These are phyloP conservation scores for Pythium periplocum DNA, from an alignment of 352 stramenopile genomes.

Conservation along the genomic window DNA sequence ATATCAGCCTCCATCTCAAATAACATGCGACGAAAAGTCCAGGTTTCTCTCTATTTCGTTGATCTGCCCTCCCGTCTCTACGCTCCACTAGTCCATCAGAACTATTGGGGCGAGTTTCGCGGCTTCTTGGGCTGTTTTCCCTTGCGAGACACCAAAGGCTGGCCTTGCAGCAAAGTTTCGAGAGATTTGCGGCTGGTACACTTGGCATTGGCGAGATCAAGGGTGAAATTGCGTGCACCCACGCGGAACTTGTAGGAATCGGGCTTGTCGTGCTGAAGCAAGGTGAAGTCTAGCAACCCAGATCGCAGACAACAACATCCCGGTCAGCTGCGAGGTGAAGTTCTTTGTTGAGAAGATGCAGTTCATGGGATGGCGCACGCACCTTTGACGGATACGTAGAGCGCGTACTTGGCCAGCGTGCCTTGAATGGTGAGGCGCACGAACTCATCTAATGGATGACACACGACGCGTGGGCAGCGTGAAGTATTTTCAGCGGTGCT, in stretches of 20 bases:
- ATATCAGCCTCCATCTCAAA: too few species aligned
- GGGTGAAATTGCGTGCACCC: slow-evolving; percentile 37
- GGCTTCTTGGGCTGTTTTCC: slow-evolving; percentile 58
- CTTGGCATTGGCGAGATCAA: slow-evolving; percentile 46
- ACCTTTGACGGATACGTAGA: slow-evolving; percentile 15
- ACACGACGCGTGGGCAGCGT: slow-evolving; percentile 20
- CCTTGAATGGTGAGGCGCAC: slow-evolving; percentile 37
- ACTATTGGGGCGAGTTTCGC: slow-evolving; percentile 5
- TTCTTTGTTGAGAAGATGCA: neutral
- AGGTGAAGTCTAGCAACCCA: slow-evolving; percentile 37
- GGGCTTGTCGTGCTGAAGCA: slow-evolving; percentile 43
- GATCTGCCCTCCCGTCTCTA: too few species aligned
- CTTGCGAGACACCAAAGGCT: slow-evolving; percentile 62
- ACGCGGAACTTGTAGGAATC: slow-evolving; percentile 62
- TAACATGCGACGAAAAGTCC: too few species aligned
- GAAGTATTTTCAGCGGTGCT: neutral
- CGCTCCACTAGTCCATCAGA: too few species aligned
- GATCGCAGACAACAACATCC: too few species aligned
- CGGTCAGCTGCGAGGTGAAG: too few species aligned
- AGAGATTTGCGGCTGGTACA: slow-evolving; percentile 62
- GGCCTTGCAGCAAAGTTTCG: slow-evolving; percentile 61
- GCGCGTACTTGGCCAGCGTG: slow-evolving; percentile 35
- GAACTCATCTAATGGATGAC: slow-evolving; percentile 29
- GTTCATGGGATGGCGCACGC: slow-evolving; percentile 2
- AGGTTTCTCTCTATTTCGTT: too few species aligned